These are phyloP conservation scores for Spongospora subterranea DNA, from an alignment of 208 protist genomes.

Conservation along the genomic window DNA sequence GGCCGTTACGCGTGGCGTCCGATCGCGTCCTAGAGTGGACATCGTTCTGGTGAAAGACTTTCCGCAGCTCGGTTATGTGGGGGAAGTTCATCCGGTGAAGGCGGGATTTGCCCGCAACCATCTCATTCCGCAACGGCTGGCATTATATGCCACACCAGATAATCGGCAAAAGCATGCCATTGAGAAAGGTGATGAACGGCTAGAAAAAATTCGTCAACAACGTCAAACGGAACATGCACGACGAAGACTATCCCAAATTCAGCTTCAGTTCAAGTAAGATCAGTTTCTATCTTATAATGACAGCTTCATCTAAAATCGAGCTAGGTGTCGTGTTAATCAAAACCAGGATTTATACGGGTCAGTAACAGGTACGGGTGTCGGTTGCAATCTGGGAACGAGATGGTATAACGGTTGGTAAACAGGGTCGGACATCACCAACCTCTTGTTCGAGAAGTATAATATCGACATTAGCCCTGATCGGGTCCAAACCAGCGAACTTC, in stretches of 20 bases:
- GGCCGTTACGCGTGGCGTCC: too few relatives aligned
- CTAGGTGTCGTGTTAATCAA: background rate
- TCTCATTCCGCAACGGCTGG: conserved; percentile 4
- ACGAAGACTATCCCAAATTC: background rate
- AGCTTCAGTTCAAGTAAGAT: background rate
- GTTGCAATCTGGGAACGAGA: too few relatives aligned
- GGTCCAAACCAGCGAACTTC: background rate
- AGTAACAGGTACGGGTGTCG: background rate
- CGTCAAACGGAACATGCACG: background rate
- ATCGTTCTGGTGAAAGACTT: conserved; percentile 46
- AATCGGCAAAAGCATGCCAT: conserved; percentile 27
- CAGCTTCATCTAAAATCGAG: background rate
- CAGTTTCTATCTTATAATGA: background rate
- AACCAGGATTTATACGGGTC: conserved; percentile 9
- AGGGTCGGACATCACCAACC: background rate
- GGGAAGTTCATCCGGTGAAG: background rate
- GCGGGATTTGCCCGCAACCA: conserved; percentile 36
- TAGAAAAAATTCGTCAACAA: background rate
- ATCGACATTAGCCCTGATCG: conserved; percentile 9
- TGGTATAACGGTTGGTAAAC: too few relatives aligned
- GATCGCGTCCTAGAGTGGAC: background rate
- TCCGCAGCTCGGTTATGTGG: conserved; percentile 34
- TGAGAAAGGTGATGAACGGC: background rate
- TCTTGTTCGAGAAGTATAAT: conserved; percentile 50
- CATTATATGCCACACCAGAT: conserved; percentile 1